A percentile compares a stretch with the other conserved stretches of the same genome.
phyloP scores from a whole-genome alignment of 208 protist genomes.

The Giardia duodenalis region DNA sequence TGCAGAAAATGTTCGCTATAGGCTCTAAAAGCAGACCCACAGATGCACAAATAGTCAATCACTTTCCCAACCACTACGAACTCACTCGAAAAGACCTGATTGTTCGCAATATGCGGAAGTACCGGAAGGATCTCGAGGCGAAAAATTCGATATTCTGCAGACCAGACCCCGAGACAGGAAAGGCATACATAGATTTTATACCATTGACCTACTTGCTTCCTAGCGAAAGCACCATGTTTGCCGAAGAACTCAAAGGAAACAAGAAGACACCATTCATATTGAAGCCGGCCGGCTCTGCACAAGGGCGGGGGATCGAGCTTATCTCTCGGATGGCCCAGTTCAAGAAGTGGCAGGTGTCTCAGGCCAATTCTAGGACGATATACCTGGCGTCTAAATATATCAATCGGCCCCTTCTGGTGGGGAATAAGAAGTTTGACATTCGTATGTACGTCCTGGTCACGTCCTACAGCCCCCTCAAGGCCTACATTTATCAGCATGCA shows the following conservation, averaged over 20 bases:
- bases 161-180: not conserved
- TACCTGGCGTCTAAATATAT: constrained; percentile 79
- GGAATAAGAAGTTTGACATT: constrained; percentile 83
- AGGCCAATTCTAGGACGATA: not conserved
- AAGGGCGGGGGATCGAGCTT: constrained; percentile 84
- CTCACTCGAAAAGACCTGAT: constrained; percentile 85
- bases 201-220: constrained; percentile 75
- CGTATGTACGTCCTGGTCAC: constrained; percentile 83
- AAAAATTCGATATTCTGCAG: not conserved
- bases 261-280: constrained; percentile 71
- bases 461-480: constrained; percentile 61
- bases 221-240: constrained; percentile 71
- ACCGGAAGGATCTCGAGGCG: constrained; percentile 40
- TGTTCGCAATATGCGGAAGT: constrained; percentile 80
- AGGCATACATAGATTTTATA: constrained; percentile 54
- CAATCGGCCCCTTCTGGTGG: constrained; percentile 73
- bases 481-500: constrained; percentile 57
- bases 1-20: constrained; percentile 40
- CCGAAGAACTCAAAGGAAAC: constrained; percentile 68
- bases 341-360: constrained; percentile 45
- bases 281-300: constrained; percentile 69
- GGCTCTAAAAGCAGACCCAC: constrained; percentile 33
- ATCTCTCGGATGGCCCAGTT: constrained; percentile 69
- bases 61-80: constrained; percentile 87
- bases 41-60: constrained; percentile 65